Conservation (phyloP, 306 rosid species). For the Ceratonia siliqua region DNA sequence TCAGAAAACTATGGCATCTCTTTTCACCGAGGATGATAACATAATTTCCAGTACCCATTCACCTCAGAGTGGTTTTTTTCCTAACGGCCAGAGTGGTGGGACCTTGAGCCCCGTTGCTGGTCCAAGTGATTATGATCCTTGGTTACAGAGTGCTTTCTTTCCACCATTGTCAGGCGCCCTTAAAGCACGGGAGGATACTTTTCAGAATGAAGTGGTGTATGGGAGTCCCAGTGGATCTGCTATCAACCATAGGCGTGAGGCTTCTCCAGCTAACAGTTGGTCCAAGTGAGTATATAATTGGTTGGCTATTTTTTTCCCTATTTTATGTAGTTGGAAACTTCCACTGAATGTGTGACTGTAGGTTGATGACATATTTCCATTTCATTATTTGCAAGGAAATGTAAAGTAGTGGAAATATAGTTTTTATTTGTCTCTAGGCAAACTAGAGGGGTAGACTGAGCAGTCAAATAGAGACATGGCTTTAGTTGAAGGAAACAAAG, state of each 20-base stretch:
- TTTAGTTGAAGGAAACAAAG: too few relatives aligned
- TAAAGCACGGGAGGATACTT: constrained; percentile 60
- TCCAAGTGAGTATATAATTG: constrained; percentile 69
- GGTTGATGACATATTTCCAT: too few relatives aligned
- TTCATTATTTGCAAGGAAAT: too few relatives aligned
- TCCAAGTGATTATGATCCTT: constrained; percentile 72
- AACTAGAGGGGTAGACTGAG: too few relatives aligned
- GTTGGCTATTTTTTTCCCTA: constrained; percentile 11
- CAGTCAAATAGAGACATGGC: too few relatives aligned
- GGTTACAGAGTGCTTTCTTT: constrained; percentile 68
- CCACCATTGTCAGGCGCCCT: constrained; percentile 71
- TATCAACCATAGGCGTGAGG: constrained; percentile 60
- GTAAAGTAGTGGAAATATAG: too few relatives aligned
- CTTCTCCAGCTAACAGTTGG: constrained; percentile 68
- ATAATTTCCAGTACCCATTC: constrained; percentile 59
- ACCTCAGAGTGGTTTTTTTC: constrained; percentile 66
- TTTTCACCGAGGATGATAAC: constrained; percentile 76
- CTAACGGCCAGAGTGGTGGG: constrained; percentile 73
- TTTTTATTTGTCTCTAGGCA: too few relatives aligned
- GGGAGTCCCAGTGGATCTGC: constrained; percentile 68
- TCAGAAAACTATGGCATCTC: constrained; percentile 78
- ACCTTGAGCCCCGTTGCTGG: constrained; percentile 62
- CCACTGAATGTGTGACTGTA: too few relatives aligned
- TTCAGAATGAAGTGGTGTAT: constrained; percentile 64
- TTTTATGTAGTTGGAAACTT: too few relatives aligned